These are phyloP conservation scores for Globisporangium lucens DNA, from an alignment of 352 stramenopile genomes.

Conservation along the genomic window DNA sequence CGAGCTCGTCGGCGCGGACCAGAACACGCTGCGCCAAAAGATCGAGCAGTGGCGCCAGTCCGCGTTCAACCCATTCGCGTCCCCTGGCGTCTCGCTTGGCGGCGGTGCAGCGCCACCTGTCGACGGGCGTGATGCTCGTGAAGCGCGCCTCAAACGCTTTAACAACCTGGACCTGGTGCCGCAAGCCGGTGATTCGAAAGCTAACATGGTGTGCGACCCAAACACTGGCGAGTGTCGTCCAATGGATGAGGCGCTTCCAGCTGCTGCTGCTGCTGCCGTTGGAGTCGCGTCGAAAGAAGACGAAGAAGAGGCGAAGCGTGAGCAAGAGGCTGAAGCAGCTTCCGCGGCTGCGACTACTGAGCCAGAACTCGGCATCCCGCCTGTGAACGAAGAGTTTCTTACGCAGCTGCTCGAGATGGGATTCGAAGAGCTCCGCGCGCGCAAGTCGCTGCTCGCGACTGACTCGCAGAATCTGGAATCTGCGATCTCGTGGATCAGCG, in stretches of 20 bases:
- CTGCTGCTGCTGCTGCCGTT: background rate
- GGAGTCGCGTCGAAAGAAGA: constrained; percentile 18
- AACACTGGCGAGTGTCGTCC: constrained; percentile 52
- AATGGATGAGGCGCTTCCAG: constrained; percentile 12
- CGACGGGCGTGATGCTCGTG: constrained; percentile 75
- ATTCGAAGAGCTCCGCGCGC: constrained; percentile 73
- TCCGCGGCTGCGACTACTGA: constrained; percentile 4
- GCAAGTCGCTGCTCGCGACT: constrained; percentile 83
- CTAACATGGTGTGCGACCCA: constrained; percentile 67
- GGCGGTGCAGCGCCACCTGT: constrained; percentile 23
- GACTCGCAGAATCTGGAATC: constrained; percentile 69
- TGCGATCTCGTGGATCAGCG: constrained; percentile 85
- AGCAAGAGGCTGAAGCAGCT: constrained; percentile 19
- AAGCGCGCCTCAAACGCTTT: constrained; percentile 77
- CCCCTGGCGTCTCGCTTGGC: constrained; percentile 60
- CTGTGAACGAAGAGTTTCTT: constrained; percentile 72
- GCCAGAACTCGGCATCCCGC: constrained; percentile 35
- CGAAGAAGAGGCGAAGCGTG: constrained; percentile 14
- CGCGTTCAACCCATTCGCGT: constrained; percentile 85
- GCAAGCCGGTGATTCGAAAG: constrained; percentile 25
- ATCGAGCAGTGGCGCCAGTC: constrained; percentile 87
- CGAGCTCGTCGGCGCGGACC: constrained; percentile 83
- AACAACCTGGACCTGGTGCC: constrained; percentile 63
- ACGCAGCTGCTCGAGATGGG: constrained; percentile 81
- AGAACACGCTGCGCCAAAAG: constrained; percentile 78